Evolutionary conservation across 148 eudicot species (phyloP).

Genomic region (Silene latifolia): DNA sequence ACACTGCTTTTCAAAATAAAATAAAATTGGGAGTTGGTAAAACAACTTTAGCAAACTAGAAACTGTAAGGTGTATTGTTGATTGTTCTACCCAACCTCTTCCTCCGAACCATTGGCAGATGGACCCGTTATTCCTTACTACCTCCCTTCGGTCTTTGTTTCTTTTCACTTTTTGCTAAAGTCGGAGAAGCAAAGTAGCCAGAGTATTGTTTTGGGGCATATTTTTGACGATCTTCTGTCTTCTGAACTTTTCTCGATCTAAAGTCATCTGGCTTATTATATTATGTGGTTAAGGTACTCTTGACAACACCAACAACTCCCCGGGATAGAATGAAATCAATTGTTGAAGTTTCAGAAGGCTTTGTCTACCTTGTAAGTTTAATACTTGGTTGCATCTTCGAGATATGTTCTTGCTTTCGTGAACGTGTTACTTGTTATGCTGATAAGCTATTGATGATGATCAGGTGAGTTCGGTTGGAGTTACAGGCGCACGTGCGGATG

Average conservation of each 20-base stretch:
- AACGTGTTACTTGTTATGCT: slow-evolving; percentile 13
- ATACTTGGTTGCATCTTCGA: slow-evolving; percentile 12
- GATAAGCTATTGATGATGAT: slow-evolving; percentile 19
- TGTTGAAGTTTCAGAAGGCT: slow-evolving; percentile 88
- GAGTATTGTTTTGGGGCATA: not conserved
- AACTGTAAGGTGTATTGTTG: too few relatives aligned
- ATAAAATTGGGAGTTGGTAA: too few relatives aligned
- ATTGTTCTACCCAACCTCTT: too few relatives aligned
- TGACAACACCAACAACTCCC: slow-evolving; percentile 95
- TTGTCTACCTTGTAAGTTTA: slow-evolving; percentile 78
- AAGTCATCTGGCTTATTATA: slow-evolving; percentile 7
- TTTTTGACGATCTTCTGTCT: not conserved
- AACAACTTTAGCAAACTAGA: too few relatives aligned
- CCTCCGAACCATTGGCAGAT: too few relatives aligned
- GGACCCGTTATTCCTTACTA: too few relatives aligned
- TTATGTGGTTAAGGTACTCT: slow-evolving; percentile 52
- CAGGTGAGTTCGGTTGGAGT: slow-evolving; percentile 93
- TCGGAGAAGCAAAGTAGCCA: not conserved
- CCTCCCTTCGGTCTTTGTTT: not conserved
- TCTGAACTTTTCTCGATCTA: not conserved
- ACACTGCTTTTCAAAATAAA: not conserved
- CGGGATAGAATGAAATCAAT: slow-evolving; percentile 74
- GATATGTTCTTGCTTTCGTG: slow-evolving; percentile 2
- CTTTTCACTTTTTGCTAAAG: not conserved
- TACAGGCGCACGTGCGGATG: slow-evolving; percentile 82